Conservation (phyloP, 352 stramenopile species). For the Phytophthora vignae region DNA sequence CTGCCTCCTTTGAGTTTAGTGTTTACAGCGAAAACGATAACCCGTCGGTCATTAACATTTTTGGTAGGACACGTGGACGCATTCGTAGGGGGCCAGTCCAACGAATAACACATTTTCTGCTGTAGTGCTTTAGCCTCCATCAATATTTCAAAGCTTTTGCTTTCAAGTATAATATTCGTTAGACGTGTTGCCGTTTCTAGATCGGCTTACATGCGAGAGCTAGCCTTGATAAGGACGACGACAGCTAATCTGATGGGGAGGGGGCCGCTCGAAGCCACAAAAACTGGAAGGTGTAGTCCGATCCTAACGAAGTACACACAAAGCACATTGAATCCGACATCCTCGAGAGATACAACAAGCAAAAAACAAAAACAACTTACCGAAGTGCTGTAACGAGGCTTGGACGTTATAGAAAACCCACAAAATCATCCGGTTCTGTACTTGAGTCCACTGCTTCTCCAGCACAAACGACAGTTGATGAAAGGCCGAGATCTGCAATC, state of each 20-base stretch:
- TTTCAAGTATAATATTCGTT: too few relatives aligned
- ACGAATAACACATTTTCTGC: too few relatives aligned
- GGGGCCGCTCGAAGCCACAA: neutral
- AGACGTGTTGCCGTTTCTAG: neutral
- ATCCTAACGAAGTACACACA: neutral
- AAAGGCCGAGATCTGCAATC: constrained; percentile 33
- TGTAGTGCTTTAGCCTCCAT: neutral
- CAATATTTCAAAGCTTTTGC: neutral
- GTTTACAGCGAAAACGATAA: too few relatives aligned
- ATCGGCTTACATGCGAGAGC: neutral
- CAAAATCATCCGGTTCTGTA: constrained; percentile 44
- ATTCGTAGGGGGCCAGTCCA: too few relatives aligned
- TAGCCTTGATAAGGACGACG: too few relatives aligned
- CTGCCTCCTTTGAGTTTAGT: too few relatives aligned
- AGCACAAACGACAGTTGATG: constrained; percentile 52
- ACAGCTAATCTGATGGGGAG: neutral
- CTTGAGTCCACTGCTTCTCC: constrained; percentile 28
- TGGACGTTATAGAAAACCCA: constrained; percentile 49
- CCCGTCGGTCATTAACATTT: too few relatives aligned
- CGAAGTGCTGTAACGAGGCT: constrained; percentile 32
- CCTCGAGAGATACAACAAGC: neutral
- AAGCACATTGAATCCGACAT: neutral
- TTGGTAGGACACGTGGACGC: too few relatives aligned
- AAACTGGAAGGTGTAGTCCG: constrained; percentile 12
- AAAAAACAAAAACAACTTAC: constrained; percentile 5